Base-by-base conservation (phyloP, 257 asterid species). In the Gentiana straminea region DNA sequence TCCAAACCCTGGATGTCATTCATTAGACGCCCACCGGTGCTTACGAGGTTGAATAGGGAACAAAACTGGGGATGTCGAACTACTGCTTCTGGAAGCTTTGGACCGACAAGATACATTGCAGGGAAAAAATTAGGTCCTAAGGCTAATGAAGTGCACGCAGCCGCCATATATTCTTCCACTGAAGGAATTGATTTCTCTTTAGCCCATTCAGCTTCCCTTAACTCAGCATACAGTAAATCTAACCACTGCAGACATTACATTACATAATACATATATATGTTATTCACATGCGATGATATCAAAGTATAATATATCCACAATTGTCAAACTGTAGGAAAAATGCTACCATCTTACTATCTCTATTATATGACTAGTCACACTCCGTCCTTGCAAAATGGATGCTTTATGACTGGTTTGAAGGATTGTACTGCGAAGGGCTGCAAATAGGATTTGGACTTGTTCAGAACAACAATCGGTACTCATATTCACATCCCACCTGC, bases 81-180 rank as follows among this genome's bases (percentile, higher is more conserved):
- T 69, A 79, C 75, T 67, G 82, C 87, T 64, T 82, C 82, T 6
- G 95, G 72, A 66, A 91, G 77, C 77, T 86, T 84, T 7, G 91
- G 94, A 44, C 98, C 95, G 5, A 76, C 66, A 3, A 91, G 82
- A 71, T 91, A 91, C 52, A 91, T 86, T 38, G 86, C 62, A 2
- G 98, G 95, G 32, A 87, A 79, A 63, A 91, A 81, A 36, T 84
- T 82, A 36, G 96, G 95, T 12, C 98, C 96, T 3, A 91, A 77
- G 56, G 96, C 98, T 57, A 87, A 86, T n/a, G 98, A 91, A 67
- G 73, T 64, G 45, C 71, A 79, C 37, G 79, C 96, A 35, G 82
- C 87, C 63, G 62, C 57, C 78, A 87, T 84, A 59, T 91, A 91
- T 45, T 81, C 95, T n/a, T 82, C 86, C 63, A 86, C 55, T 43